phyloP scores from a whole-genome alignment of 345 rosid genomes.

The Turritis glabra region DNA sequence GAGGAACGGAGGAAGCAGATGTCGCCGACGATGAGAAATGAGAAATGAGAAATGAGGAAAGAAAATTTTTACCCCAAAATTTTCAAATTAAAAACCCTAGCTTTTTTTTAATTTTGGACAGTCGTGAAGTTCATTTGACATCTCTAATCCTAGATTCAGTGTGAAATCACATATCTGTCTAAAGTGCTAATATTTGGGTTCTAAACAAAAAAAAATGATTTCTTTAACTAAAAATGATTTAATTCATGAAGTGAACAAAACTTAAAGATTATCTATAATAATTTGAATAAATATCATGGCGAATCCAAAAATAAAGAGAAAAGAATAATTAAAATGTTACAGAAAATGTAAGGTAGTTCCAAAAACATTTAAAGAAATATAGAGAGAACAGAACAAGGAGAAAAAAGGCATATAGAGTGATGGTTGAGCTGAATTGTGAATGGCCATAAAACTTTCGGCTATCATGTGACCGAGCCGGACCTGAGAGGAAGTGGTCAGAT shows the following conservation, averaged over 20 bases:
- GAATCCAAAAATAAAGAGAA: background rate
- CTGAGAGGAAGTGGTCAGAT: constrained; percentile 70
- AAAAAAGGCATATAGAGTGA: constrained; percentile 8
- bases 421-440: constrained; percentile 32
- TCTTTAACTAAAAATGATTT: too few relatives aligned
- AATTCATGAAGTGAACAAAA: background rate
- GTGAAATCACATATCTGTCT: too few relatives aligned
- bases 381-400: constrained; percentile 2
- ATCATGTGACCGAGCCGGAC: constrained; percentile 68
- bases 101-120: too few relatives aligned
- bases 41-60: too few relatives aligned
- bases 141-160: too few relatives aligned
- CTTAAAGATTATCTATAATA: background rate
- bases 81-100: too few relatives aligned
- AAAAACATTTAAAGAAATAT: background rate
- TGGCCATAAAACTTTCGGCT: constrained; percentile 52
- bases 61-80: too few relatives aligned
- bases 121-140: too few relatives aligned
- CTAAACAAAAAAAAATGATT: too few relatives aligned
- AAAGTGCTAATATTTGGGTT: too few relatives aligned
- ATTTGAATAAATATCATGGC: background rate
- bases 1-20: too few relatives aligned
- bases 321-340: background rate
- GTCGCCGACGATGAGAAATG: too few relatives aligned
- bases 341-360: background rate